Evolutionary conservation across 495 filamentous ascomycete genomes (phyloP), one percentile per base, ranked within the genome.

Genomic region (Podospora sp.): DNA sequence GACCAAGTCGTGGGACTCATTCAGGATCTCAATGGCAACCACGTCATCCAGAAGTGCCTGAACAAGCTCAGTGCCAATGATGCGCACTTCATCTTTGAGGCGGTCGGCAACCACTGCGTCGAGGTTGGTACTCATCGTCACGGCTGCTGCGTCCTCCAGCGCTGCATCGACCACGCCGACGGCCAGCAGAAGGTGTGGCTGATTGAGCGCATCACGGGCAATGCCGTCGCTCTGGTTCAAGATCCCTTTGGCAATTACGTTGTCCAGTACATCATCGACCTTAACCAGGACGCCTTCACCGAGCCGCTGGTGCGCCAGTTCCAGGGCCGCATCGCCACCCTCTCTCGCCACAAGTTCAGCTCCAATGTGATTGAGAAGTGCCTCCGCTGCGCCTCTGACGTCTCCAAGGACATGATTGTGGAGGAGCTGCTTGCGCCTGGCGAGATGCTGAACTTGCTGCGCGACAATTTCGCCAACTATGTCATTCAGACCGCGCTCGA

Each of bases 201-300:
- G 62, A 92, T 99, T 68, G 80, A 85, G 52, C 86, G 91, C 71
- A 97, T 99, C 74, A 97, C 93, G 1, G 80, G 84, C 25, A 89
- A 97, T 70, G 90, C 92, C 9, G 90, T 91, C 69, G 78, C 86
- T 18, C 87, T 99, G 12, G 92, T 98, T 16, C 93, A 97, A 75
- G 96, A 99, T 77, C 94, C 95, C 0, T 99, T 96, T 71, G 95
- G 95, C 71, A 99, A 99, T 76, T 99, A 99, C 72, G 95, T 99
- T 51, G 89, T 99, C 50, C 95, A 99, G 79, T 99, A 99, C 77
- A 97, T 99, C 72, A 87, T 99, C 67, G 95, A 99, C 76, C 86
- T 97, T 49, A 89, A 89, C 65, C 92, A 97, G 74, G 78, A 87
- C 1, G 81, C 79, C 65, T 97, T 96, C 79, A 96, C 93, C 9